Conservation (phyloP, 176 grass and related monocot genomes). For the Carex pumila region DNA sequence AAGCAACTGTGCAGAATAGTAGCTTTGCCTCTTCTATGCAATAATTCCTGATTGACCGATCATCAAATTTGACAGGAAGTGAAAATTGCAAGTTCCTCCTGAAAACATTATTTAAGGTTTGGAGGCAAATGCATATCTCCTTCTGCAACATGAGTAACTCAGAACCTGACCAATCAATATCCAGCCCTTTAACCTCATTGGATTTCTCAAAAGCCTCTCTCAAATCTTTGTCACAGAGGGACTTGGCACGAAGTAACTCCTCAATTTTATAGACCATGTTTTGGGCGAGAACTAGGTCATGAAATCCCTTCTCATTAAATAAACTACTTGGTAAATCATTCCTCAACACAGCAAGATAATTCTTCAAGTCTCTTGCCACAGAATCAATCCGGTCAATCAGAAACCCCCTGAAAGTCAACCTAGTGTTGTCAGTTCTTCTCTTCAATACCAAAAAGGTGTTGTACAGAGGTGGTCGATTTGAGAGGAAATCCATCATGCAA, state of each 20-base stretch:
- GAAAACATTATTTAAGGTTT: slow-evolving; percentile 39
- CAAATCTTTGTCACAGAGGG: slow-evolving; percentile 40
- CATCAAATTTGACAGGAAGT: slow-evolving; percentile 47
- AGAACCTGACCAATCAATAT: slow-evolving; percentile 26
- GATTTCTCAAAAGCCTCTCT: slow-evolving; percentile 38
- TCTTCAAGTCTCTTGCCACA: slow-evolving; percentile 26
- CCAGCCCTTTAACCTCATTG: slow-evolving; percentile 22
- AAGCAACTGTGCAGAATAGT: slow-evolving; percentile 68
- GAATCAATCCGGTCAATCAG: slow-evolving; percentile 33
- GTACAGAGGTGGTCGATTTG: slow-evolving; percentile 38
- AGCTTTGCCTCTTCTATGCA: slow-evolving; percentile 65
- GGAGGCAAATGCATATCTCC: slow-evolving; percentile 46
- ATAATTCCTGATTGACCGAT: slow-evolving; percentile 38
- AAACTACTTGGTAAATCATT: slow-evolving; percentile 47
- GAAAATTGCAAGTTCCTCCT: slow-evolving; percentile 18
- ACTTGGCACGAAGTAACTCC: slow-evolving; percentile 19
- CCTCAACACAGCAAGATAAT: slow-evolving; percentile 35
- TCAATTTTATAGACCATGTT: slow-evolving; percentile 36
- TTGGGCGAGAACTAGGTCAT: slow-evolving; percentile 35
- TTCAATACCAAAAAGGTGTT: slow-evolving; percentile 23
- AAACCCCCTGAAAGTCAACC: slow-evolving; percentile 33
- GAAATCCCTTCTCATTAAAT: slow-evolving; percentile 31
- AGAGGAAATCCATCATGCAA: slow-evolving; percentile 40
- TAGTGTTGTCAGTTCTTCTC: slow-evolving; percentile 9
- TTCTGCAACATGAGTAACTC: slow-evolving; percentile 34